Conservation (phyloP, 805 yeast genomes). For the Kodamaea neixiangensis region DNA sequence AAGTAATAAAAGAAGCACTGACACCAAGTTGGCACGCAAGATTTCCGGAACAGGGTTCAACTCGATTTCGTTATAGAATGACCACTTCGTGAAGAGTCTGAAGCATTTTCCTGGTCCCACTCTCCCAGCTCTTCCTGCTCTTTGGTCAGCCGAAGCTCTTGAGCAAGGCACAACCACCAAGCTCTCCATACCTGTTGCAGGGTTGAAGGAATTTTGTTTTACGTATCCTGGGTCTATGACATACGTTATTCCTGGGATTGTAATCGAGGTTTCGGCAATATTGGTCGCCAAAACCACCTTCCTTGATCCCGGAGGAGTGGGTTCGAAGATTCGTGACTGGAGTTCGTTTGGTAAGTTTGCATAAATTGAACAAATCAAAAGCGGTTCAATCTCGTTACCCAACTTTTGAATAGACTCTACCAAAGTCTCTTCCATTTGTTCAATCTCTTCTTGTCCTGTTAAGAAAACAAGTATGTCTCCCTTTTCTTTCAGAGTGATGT, state of each 20-base stretch:
- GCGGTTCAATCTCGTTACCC: constrained; percentile 58
- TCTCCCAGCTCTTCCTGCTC: constrained; percentile 52
- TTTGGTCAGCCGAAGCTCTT: constrained; percentile 46
- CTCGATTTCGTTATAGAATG: constrained; percentile 75
- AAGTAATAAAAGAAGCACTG: constrained; percentile 72
- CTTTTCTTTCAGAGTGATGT: constrained; percentile 58
- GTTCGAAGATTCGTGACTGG: constrained; percentile 81
- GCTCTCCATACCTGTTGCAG: constrained; percentile 47
- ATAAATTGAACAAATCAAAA: constrained; percentile 83
- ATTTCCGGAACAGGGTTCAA: constrained; percentile 89
- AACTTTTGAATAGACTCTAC: constrained; percentile 64
- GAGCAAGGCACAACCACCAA: constrained; percentile 49
- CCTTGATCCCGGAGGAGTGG: constrained; percentile 75
- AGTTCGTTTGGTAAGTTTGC: constrained; percentile 87
- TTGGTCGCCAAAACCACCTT: constrained; percentile 94
- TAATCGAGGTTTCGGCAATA: constrained; percentile 62
- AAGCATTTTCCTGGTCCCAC: constrained; percentile 56
- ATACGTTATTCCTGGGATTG: constrained; percentile 44
- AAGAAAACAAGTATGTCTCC: constrained; percentile 90
- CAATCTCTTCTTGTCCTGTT: constrained; percentile 97
- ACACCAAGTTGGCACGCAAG: constrained; percentile 75
- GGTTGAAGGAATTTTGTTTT: constrained; percentile 44
- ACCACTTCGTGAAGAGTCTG: constrained; percentile 81
- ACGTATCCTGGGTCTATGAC: constrained; percentile 50
- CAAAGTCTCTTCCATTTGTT: constrained; percentile 70